Base-by-base conservation (phyloP, 2,329 filamentous ascomycete species). In the Aspergillus ochraceoroseus region DNA sequence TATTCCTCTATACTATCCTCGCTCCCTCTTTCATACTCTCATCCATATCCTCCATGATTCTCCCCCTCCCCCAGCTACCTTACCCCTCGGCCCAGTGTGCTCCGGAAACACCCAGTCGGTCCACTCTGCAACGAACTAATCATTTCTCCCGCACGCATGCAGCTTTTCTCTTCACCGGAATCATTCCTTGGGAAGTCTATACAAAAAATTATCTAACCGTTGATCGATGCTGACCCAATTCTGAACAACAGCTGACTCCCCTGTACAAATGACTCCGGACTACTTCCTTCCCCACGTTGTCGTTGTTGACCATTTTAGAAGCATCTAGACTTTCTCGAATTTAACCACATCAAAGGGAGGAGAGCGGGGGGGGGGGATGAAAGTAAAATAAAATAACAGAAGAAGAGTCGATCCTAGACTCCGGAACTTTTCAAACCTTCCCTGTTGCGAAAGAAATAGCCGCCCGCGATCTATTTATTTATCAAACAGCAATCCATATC, bases 31-130 rank as follows among this genome's bases (percentile, higher is more conserved):
- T 32, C 29, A 22, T 14, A 32, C 32, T 13, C 17, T 32, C 20
- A 28, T 15, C 14, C 26, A 28, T 38, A 20, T 38, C 41, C 28
- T 34, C 41, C 34, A 30, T 38, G 41, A 30, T 44, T 5, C 22
- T 29, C 18, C 18, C 11, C 17, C 23, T 27, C 20, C 4, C 22
- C 32, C 11, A 29, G 19, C 23, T 19, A 12, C 17, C 26, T 6
- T 7, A 7, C 41, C 39, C 37, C 32, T 44, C 59, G 59, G 59
- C 49, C 44, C 58, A 62, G 56, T 43, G 58, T 62, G 57, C 58
- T 62, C 59, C 59, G 59, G 43, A 33, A 37, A 39, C 33, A 26
- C 20, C 39, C 13, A n/a, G 30, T 23, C 32, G 45, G 41, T 44
- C 47, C 42, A 47, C 44, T 36, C 38, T 29, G 30, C 34, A 32